These are phyloP conservation scores for Fomitopsis betulina DNA, from an alignment of 1,284 basidiomycete species.

Conservation along the genomic window DNA sequence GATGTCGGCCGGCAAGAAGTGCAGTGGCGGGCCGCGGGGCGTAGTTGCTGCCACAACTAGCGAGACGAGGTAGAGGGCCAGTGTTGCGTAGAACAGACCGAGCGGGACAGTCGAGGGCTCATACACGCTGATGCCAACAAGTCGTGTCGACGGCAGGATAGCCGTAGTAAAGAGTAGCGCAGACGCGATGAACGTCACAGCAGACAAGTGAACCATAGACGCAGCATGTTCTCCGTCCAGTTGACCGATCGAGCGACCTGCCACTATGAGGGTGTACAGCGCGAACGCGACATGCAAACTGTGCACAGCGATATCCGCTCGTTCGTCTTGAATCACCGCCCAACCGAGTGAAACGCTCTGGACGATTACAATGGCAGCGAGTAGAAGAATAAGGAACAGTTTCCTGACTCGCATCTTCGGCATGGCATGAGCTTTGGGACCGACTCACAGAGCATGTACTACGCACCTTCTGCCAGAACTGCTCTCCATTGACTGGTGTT, in stretches of 20 bases:
- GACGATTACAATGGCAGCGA: constrained; percentile 42
- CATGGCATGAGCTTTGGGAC: background rate
- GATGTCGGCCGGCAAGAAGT: constrained; percentile 66
- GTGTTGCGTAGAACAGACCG: constrained; percentile 42
- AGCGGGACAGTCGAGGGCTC: constrained; percentile 22
- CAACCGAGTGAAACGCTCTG: constrained; percentile 53
- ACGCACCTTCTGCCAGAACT: constrained; percentile 70
- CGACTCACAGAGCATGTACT: background rate
- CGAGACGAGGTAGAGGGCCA: constrained; percentile 46
- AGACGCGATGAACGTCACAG: constrained; percentile 52
- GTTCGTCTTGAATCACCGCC: constrained; percentile 37
- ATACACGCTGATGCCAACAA: constrained; percentile 9
- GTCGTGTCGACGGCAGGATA: constrained; percentile 44
- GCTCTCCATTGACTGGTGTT: constrained; percentile 63
- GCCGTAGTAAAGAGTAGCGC: constrained; percentile 43
- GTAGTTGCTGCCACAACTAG: constrained; percentile 51
- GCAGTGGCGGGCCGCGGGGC: constrained; percentile 68
- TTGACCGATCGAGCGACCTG: constrained; percentile 50
- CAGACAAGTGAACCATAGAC: constrained; percentile 63
- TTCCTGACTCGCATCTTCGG: constrained; percentile 57
- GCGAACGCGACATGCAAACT: constrained; percentile 53
- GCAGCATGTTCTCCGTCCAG: constrained; percentile 50
- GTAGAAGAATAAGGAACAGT: constrained; percentile 39
- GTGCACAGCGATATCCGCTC: constrained; percentile 33
- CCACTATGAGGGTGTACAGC: constrained; percentile 54